Conservation (phyloP, 169 alveolate genomes). For the Cryptosporidium ubiquitum region DNA sequence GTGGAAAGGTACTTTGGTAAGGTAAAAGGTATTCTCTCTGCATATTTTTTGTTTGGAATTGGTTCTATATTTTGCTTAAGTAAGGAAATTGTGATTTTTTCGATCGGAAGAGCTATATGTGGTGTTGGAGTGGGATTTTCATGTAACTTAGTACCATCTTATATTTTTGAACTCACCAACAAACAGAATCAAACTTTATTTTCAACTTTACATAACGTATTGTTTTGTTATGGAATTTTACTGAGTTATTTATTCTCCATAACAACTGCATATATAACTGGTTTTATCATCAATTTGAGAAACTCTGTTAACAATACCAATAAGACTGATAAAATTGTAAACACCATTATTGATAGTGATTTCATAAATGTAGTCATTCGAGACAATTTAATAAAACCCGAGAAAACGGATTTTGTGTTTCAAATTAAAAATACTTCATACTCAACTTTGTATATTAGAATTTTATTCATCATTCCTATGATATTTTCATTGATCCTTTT, state of each 20-base stretch:
- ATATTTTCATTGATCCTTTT: not conserved
- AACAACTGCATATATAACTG: not conserved
- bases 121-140: slow-evolving; percentile 59
- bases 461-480: slow-evolving; percentile 17
- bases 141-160: slow-evolving; percentile 23
- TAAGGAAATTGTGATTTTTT: not conserved
- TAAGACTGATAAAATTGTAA: not conserved
- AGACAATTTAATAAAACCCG: not conserved
- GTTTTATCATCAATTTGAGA: not conserved
- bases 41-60: slow-evolving; percentile 12
- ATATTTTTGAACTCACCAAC: slow-evolving; percentile 39
- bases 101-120: slow-evolving; percentile 34
- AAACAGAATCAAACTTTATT: slow-evolving; percentile 59
- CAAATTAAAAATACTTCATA: not conserved
- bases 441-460: slow-evolving; percentile 13
- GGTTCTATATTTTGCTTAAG: slow-evolving; percentile 45
- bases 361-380: not conserved
- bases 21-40: slow-evolving; percentile 7
- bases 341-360: not conserved
- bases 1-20: slow-evolving; percentile 17
- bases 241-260: slow-evolving; percentile 22
- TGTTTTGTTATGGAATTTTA: slow-evolving; percentile 58
- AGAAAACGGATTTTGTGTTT: not conserved
- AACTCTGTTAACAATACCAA: not conserved
- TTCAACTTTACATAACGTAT: slow-evolving; percentile 50